phyloP scores from a whole-genome alignment of 441 rosid genomes.

The Jatropha podagrica region DNA sequence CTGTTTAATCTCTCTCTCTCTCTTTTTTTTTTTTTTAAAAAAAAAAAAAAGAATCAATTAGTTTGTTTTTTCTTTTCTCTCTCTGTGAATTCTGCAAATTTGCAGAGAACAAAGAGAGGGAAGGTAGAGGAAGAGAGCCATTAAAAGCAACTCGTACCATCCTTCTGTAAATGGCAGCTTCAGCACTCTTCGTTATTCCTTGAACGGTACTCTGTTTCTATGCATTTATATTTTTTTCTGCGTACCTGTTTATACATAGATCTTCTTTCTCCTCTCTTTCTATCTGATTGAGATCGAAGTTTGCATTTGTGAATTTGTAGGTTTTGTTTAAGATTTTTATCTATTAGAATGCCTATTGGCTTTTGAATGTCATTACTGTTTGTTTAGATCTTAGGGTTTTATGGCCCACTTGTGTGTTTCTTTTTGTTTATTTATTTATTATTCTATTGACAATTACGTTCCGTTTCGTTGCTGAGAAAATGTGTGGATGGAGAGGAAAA shows the following conservation, averaged over 20 bases:
- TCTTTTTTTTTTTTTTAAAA: too few species aligned
- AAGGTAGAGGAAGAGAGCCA: background rate
- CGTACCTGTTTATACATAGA: background rate
- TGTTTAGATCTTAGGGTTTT: conserved; percentile 13
- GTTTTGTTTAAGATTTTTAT: background rate
- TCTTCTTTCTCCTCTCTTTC: conserved; percentile 6
- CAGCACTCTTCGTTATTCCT: background rate
- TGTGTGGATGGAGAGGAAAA: conserved; percentile 1
- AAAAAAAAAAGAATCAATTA: too few species aligned
- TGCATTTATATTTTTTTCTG: background rate
- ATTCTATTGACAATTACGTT: background rate
- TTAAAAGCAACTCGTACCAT: background rate
- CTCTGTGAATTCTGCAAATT: background rate
- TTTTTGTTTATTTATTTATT: background rate
- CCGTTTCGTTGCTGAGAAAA: conserved; percentile 18
- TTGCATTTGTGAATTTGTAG: background rate
- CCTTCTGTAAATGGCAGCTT: background rate
- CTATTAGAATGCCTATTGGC: background rate
- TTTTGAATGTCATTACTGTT: background rate
- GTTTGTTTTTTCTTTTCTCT: background rate
- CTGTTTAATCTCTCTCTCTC: background rate
- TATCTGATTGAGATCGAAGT: conserved; percentile 3
- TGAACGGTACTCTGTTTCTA: background rate
- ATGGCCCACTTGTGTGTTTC: background rate
- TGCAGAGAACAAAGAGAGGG: background rate